Evolutionary conservation across 495 filamentous ascomycete genomes (phyloP).

Genomic region (Hypoxylon perforatum): DNA sequence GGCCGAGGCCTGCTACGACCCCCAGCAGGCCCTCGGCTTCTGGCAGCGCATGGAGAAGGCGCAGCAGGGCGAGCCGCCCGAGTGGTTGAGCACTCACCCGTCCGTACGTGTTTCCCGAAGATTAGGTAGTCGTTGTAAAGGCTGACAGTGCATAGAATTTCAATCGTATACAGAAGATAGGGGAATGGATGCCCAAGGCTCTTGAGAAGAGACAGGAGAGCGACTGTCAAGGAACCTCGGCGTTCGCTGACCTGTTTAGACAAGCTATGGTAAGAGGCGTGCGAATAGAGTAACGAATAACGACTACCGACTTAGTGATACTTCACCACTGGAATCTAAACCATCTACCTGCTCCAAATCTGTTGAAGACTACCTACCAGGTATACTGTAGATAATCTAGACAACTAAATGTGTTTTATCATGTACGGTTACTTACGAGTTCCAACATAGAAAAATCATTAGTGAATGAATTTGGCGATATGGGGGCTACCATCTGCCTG

Average conservation of each 20-base stretch:
- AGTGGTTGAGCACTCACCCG: conserved; percentile 90
- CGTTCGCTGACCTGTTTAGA: conserved; percentile 53
- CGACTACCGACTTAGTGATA: conserved; percentile 1
- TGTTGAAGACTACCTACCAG: no score
- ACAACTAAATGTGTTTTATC: no score
- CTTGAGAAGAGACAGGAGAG: conserved; percentile 62
- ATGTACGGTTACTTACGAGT: no score
- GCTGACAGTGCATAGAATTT: conserved; percentile 61
- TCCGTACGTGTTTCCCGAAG: conserved; percentile 63
- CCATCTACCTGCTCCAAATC: no score
- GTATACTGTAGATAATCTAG: no score
- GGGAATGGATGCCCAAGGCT: conserved; percentile 72
- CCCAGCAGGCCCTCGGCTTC: conserved; percentile 74
- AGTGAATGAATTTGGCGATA: no score
- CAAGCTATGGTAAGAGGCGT: conserved; percentile 43
- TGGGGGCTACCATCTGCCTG: not conserved
- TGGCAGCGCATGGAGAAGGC: conserved; percentile 81
- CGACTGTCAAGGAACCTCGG: conserved; percentile 57
- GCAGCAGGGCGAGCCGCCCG: conserved; percentile 68
- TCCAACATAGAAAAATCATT: no score
- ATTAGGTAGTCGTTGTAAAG: not conserved
- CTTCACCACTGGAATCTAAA: not conserved
- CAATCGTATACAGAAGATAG: conserved; percentile 76
- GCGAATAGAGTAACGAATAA: conserved; percentile 25
- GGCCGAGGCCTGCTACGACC: conserved; percentile 73